Base-by-base conservation (phyloP, 2,329 filamentous ascomycete species). In the Didymella sp. region DNA sequence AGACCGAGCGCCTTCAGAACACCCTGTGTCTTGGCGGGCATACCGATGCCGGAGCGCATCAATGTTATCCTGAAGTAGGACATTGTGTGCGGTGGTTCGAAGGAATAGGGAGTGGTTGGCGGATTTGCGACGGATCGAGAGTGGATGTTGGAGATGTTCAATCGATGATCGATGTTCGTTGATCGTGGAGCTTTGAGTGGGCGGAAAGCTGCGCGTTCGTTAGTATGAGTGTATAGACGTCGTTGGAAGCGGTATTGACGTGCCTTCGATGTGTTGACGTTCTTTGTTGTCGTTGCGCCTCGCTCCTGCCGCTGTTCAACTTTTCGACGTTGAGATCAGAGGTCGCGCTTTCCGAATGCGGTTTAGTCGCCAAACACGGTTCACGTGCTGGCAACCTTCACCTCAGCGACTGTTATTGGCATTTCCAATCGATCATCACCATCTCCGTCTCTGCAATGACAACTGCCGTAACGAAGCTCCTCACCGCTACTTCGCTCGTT, bases 41-140 rank as follows among this genome's bases (percentile, higher is more conserved):
- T 87, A 60, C 93, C 93, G 78, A 97, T 97, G 70, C 89, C 89
- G 55, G 89, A 93, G 73, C 93, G 91, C 79, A 95, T 86, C 55
- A 96, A 89, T 45, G 92, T 96, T 76, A 97, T 91, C 74, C 91
- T 89, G 84, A 97, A 97, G 83, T 85, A 96, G 56, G 87, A 82
- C 89, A 92, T 92, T 15, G 19, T 43, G 41, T 58, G 56, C 30
- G 43, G 41, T 33, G 38, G 19, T 21, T 33, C 51, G 48, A 57
- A 6, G 9, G 15, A 22, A 19, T 13, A 40, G 15, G 46, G 37
- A 47, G 31, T 42, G 33, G 22, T 24, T 22, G 44, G 35, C 17
- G 44, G 22, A 49, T 44, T 31, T 48, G 30, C 37, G 45, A 41
- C 22, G 38, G 45, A 22, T 21, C 21, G 41, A 41, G 24, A 37